Conservation (phyloP, 495 filamentous ascomycete genomes). For the Neurospora sp. region DNA sequence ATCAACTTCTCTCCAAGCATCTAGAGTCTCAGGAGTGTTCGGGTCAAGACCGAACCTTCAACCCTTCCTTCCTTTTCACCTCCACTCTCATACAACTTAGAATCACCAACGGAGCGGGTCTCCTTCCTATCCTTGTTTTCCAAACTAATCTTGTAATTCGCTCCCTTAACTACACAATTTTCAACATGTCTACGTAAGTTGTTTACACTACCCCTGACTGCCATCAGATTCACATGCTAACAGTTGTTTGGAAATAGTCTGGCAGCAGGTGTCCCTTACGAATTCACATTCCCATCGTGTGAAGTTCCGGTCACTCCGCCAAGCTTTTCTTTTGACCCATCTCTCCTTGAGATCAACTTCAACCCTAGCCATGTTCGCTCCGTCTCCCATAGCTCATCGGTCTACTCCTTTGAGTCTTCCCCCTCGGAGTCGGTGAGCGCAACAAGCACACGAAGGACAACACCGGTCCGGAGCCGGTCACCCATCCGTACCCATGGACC, state of each 20-base stretch:
- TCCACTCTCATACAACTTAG: constrained; percentile 10
- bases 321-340: constrained; percentile 45
- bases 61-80: constrained; percentile 14
- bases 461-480: constrained; percentile 49
- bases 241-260: constrained; percentile 24
- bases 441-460: constrained; percentile 56
- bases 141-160: constrained; percentile 29
- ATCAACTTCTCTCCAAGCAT: constrained; percentile 12
- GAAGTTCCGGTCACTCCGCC: constrained; percentile 35
- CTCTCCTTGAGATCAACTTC: constrained; percentile 39
- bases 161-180: constrained; percentile 13
- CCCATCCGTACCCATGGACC: constrained; percentile 75
- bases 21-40: constrained; percentile 20
- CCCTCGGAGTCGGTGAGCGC: constrained; percentile 53
- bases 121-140: constrained; percentile 18
- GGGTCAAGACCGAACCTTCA: constrained; percentile 6
- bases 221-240: constrained; percentile 12
- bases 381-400: constrained; percentile 41
- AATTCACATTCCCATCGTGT: constrained; percentile 41
- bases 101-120: constrained; percentile 29
- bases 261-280: constrained; percentile 42
- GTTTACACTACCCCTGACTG: not conserved
- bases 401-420: constrained; percentile 57
- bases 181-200: constrained; percentile 45
- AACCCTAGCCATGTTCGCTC: constrained; percentile 39